These are phyloP conservation scores for Leptodermis oblonga DNA, from an alignment of 257 asterid genomes.

Conservation along the genomic window DNA sequence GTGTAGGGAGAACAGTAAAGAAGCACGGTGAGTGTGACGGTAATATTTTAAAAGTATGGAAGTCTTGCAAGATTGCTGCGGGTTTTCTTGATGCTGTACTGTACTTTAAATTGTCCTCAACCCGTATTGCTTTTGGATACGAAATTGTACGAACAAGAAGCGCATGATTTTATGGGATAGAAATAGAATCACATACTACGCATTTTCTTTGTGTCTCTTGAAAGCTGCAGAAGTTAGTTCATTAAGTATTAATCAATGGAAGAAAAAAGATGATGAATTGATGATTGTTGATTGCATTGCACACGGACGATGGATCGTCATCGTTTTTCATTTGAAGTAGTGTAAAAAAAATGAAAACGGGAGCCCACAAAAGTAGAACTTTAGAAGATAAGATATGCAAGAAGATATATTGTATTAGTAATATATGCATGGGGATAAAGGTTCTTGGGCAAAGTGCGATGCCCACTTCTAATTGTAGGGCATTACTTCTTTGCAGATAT, in stretches of 20 bases:
- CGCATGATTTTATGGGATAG: constrained; percentile 32
- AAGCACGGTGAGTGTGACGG: constrained; percentile 38
- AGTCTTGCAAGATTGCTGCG: constrained; percentile 25
- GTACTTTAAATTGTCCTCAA: constrained; percentile 24
- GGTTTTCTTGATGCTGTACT: constrained; percentile 45
- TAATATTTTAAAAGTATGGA: constrained; percentile 24
- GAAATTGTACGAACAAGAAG: constrained; percentile 79
- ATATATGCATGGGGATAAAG: constrained; percentile 54
- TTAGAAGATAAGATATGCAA: constrained; percentile 57
- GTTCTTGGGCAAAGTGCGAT: constrained; percentile 66
- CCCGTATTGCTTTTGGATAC: constrained; percentile 32
- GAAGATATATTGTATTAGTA: neutral
- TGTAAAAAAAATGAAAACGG: constrained; percentile 18
- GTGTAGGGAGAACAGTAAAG: constrained; percentile 32
- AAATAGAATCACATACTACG: constrained; percentile 20
- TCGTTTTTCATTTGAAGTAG: constrained; percentile 33
- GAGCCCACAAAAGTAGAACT: constrained; percentile 44
- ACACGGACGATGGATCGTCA: constrained; percentile 18
- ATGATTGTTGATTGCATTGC: constrained; percentile 6
- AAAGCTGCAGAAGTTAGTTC: too few relatives aligned
- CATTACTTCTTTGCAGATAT: constrained; percentile 30
- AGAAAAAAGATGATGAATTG: too few relatives aligned
- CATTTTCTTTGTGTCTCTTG: constrained; percentile 15
- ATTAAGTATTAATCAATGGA: neutral
- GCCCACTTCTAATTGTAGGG: constrained; percentile 45